Evolutionary conservation across 306 rosid species (phyloP).

Genomic region (Vigna mungo): DNA sequence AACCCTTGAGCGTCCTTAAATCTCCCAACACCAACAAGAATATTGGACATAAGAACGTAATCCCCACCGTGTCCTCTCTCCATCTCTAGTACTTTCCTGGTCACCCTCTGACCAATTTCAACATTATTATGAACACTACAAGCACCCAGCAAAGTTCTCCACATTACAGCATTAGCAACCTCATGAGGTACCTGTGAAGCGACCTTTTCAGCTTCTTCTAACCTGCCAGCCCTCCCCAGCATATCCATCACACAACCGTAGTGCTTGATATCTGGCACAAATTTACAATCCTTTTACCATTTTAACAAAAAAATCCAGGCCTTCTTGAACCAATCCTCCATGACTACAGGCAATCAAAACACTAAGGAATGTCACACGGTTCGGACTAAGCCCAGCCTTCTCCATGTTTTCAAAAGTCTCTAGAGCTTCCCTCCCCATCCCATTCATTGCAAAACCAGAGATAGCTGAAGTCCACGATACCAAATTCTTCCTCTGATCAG

Average conservation of each 20-base stretch:
- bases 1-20: constrained; percentile 14
- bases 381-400: not conserved
- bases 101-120: constrained; percentile 15
- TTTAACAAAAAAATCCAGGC: constrained; percentile 4
- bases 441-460: constrained; percentile 24
- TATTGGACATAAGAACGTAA: constrained; percentile 18
- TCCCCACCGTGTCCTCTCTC: constrained; percentile 16
- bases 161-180: constrained; percentile 7
- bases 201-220: constrained; percentile 24
- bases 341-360: constrained; percentile 27
- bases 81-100: not conserved
- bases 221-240: constrained; percentile 11
- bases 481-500: not conserved
- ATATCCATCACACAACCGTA: constrained; percentile 13
- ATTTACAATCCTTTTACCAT: not conserved
- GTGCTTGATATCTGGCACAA: not conserved
- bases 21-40: constrained; percentile 4
- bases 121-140: constrained; percentile 20
- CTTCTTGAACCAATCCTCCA: constrained; percentile 2
- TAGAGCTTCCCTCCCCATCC: constrained; percentile 9
- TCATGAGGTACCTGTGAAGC: not conserved
- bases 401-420: constrained; percentile 20
- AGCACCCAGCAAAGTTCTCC: constrained; percentile 6
- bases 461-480: constrained; percentile 12
- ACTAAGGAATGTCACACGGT: not conserved